A percentile compares a stretch with the other conserved stretches of the same genome.
Evolutionary conservation across 768 basidiomycete species (phyloP).

Genomic region (Tulasnella sp.): DNA sequence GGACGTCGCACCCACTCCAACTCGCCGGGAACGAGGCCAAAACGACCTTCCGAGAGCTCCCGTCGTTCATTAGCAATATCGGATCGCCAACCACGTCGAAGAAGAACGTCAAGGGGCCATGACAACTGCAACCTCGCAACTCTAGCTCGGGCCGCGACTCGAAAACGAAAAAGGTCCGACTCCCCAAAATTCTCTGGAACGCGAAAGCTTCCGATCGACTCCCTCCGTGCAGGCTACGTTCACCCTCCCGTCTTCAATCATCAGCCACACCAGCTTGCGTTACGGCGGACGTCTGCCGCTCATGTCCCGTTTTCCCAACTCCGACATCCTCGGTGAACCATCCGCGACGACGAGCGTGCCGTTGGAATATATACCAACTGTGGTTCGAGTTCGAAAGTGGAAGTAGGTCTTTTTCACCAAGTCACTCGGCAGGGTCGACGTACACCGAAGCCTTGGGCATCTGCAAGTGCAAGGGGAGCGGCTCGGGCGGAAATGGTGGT

Average conservation of each 20-base stretch:
- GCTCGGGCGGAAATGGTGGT: too few relatives aligned
- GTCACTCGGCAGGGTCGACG: too few relatives aligned
- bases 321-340: not conserved
- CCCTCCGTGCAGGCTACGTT: not conserved
- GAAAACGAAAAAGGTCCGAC: not conserved
- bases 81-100: not conserved
- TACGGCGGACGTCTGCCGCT: not conserved
- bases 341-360: not conserved
- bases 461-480: too few relatives aligned
- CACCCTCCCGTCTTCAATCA: not conserved
- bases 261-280: not conserved
- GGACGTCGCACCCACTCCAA: not conserved
- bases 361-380: not conserved
- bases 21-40: not conserved
- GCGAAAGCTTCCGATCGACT: not conserved
- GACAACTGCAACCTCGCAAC: not conserved
- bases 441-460: too few relatives aligned
- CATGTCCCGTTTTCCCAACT: not conserved
- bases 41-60: not conserved
- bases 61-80: not conserved
- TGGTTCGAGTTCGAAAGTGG: not conserved
- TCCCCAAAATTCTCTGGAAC: not conserved
- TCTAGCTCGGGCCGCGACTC: not conserved
- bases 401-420: not conserved
- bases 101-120: not conserved